Base-by-base conservation (phyloP, 352 stramenopile species). In the Elongisporangium undulatum region DNA sequence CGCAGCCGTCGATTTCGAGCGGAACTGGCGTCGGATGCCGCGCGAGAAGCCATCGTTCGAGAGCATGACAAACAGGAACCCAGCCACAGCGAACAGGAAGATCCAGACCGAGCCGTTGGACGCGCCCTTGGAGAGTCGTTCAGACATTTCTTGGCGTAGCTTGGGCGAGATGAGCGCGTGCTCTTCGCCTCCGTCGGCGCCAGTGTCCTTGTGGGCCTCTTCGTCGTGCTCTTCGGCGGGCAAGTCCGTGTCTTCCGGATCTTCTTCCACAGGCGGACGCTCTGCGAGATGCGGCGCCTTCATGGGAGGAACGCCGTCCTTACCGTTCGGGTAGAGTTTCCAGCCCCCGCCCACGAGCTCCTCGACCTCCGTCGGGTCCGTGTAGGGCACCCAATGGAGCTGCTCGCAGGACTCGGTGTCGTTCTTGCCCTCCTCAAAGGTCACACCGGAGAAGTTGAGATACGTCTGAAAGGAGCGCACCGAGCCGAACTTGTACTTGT, bases 321-420 rank as follows among this genome's bases (percentile, higher is more conserved):
- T 38, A 13, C 53, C 62, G 22, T 59, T 62, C 10, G 49, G 64
- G 29, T 74, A 54, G 48, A 90, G 53, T 41, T 72, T 84, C 79
- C 79, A 89, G 10, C 71, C 73, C 55, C 72, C 72, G 16, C 64
- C 63, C 21, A 90, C 64, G 10, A 88, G 53, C 51, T 60, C 48
- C 57, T 90, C 80, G 4, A 90, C 71, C 12, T 82, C 68, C 6
- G 63, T 75, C 9, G 76, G 65, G 62, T 90, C 64, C 56, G 67
- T 63, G 51, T 89, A 90, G 19, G 81, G 81, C 13, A 90, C 75
- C 81, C 81, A 90, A 62, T 90, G 79, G 19, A 87, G 70, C 50
- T 90, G 81, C 17, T 76, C 57, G 61, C 81, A 90, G 19, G 77
- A 87, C 19, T 79, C 64, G 21, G 68, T 77, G 66, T 89, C 79